These are phyloP conservation scores for Diplodia corticola DNA, from an alignment of 2,329 filamentous ascomycete genomes.

Conservation along the genomic window DNA sequence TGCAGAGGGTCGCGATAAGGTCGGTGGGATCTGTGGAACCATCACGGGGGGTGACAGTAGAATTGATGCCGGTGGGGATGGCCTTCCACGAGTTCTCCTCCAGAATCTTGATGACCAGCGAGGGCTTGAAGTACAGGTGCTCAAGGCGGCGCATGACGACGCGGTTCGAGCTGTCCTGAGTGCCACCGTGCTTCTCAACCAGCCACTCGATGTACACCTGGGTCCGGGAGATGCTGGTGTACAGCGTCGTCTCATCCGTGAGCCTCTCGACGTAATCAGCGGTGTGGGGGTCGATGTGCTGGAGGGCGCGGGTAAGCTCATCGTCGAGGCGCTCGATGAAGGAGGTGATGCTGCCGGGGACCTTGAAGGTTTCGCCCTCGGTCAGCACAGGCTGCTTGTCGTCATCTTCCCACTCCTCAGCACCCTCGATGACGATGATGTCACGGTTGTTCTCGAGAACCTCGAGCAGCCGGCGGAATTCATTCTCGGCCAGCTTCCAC, in stretches of 20 bases:
- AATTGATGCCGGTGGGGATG: conserved; percentile 69
- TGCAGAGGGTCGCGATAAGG: conserved; percentile 85
- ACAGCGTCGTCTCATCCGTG: conserved; percentile 84
- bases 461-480: conserved; percentile 74
- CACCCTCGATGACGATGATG: conserved; percentile 84
- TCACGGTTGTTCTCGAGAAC: conserved; percentile 78
- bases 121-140: conserved; percentile 98
- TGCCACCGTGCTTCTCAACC: conserved; percentile 69
- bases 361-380: conserved; percentile 77
- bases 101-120: conserved; percentile 87
- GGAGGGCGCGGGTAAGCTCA: conserved; percentile 93
- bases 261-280: conserved; percentile 97
- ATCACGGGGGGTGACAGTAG: conserved; percentile 74
- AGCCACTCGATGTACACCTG: conserved; percentile 86
- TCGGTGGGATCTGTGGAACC: conserved; percentile 67
- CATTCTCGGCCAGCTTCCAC: conserved; percentile 92
- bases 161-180: conserved; percentile 88
- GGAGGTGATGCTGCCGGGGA: conserved; percentile 91
- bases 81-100: conserved; percentile 93
- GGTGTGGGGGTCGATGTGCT: conserved; percentile 96
- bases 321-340: conserved; percentile 95
- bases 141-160: conserved; percentile 92
- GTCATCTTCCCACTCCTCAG: conserved; percentile 98
- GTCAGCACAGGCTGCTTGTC: conserved; percentile 82
- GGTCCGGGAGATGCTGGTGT: conserved; percentile 87